These are phyloP conservation scores for Aspergillus eucalypticola DNA, from an alignment of 2,329 filamentous ascomycete species.

Conservation along the genomic window DNA sequence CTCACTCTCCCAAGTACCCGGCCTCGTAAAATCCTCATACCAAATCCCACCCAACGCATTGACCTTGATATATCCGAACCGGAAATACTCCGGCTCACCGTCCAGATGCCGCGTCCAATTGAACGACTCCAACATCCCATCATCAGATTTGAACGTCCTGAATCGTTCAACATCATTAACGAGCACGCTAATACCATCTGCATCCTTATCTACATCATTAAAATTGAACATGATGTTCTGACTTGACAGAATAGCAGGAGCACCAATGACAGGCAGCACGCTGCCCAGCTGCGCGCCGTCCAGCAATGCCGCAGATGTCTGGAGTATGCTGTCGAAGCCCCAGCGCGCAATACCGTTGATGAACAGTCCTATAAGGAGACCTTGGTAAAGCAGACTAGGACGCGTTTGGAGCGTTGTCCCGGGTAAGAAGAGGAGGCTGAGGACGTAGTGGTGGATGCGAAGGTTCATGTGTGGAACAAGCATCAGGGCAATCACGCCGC, in stretches of 20 bases:
- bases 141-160: constrained; percentile 51
- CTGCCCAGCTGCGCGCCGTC: constrained; percentile 38
- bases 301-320: constrained; percentile 55
- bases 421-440: constrained; percentile 59
- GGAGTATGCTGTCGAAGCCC: constrained; percentile 62
- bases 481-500: constrained; percentile 50
- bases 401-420: constrained; percentile 62
- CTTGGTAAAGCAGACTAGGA: constrained; percentile 60
- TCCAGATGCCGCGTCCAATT: constrained; percentile 36
- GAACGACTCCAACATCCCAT: constrained; percentile 28
- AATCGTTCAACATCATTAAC: constrained; percentile 64
- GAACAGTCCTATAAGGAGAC: constrained; percentile 62
- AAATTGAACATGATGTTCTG: constrained; percentile 41
- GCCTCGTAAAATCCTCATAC: constrained; percentile 44
- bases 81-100: constrained; percentile 43
- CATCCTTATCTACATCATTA: constrained; percentile 28
- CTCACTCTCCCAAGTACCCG: constrained; percentile 33
- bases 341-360: constrained; percentile 65
- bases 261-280: constrained; percentile 31
- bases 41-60: constrained; percentile 39
- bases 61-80: constrained; percentile 44
- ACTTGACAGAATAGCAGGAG: constrained; percentile 22
- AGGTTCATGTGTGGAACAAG: constrained; percentile 59
- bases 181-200: constrained; percentile 59
- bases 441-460: constrained; percentile 66